phyloP scores from a whole-genome alignment of 805 yeast species.

The Candida maesae region DNA sequence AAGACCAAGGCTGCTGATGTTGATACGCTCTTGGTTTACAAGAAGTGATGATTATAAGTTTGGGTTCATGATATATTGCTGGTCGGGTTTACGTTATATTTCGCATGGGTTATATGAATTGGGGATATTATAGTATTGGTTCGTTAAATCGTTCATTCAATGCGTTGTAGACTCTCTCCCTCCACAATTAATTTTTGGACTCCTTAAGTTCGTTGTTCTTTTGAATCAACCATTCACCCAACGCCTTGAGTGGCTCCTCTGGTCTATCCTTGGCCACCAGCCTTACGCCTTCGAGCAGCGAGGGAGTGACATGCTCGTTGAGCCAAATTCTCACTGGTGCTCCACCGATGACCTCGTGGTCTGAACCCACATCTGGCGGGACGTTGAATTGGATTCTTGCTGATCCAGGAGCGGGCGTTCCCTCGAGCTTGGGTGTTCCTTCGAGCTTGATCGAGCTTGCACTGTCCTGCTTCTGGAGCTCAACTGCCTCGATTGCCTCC shows the following conservation, averaged over 20 bases:
- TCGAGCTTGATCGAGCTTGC: conserved; percentile 4
- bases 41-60: conserved; percentile 2
- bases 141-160: too few relatives aligned
- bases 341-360: conserved; percentile 60
- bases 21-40: conserved; percentile 10
- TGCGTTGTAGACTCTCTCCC: too few relatives aligned
- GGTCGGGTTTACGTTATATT: too few relatives aligned
- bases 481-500: background rate
- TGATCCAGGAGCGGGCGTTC: conserved; percentile 8
- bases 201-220: conserved; percentile 21
- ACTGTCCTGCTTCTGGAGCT: background rate
- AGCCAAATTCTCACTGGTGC: conserved; percentile 68
- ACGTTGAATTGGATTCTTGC: conserved; percentile 14
- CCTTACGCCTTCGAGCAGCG: conserved; percentile 51
- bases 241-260: conserved; percentile 46
- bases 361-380: conserved; percentile 18
- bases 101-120: too few relatives aligned
- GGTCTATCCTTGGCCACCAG: conserved; percentile 33
- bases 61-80: too few relatives aligned
- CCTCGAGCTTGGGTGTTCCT: conserved; percentile 9
- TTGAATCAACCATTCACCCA: conserved; percentile 52
- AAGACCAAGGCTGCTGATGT: conserved; percentile 4
- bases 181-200: background rate
- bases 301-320: conserved; percentile 60
- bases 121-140: too few relatives aligned